These are phyloP conservation scores for Colletotrichum higginsianum DNA, from an alignment of 2,329 filamentous ascomycete genomes.

Conservation along the genomic window DNA sequence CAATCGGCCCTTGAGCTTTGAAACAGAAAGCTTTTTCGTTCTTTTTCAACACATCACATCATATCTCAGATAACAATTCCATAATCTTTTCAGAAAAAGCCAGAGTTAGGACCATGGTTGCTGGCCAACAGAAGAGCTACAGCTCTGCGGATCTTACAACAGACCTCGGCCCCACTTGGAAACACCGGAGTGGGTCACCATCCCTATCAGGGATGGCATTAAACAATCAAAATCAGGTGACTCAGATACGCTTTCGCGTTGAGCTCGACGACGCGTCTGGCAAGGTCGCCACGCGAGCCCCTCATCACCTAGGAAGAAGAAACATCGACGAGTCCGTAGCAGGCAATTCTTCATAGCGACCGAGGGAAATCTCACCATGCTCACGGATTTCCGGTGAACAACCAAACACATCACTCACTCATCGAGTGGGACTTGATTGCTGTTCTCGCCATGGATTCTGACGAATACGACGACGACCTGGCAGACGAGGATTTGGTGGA, in stretches of 20 bases:
- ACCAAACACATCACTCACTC: background rate
- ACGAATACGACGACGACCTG: conserved; percentile 76
- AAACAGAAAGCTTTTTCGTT: background rate
- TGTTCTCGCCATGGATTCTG: conserved; percentile 63
- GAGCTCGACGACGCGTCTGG: conserved; percentile 34
- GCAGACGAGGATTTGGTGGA: conserved; percentile 77
- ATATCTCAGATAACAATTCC: background rate
- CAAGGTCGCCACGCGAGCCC: conserved; percentile 10
- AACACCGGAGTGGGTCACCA: background rate
- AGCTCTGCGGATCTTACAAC: background rate
- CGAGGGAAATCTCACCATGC: conserved; percentile 14
- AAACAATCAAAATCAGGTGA: conserved; percentile 36
- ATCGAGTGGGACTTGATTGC: background rate
- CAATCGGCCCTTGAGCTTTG: background rate
- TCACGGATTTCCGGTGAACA: background rate
- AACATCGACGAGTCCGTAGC: background rate
- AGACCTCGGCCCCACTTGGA: background rate
- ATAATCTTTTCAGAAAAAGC: background rate
- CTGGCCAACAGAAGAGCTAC: background rate
- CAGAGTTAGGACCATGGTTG: background rate
- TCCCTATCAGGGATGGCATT: conserved; percentile 7
- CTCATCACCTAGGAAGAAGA: background rate
- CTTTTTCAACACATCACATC: background rate
- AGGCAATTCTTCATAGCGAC: background rate
- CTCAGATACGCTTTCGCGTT: conserved; percentile 41